Evolutionary conservation across 257 asterid genomes (phyloP).

Genomic region (Voacanga thouarsii): DNA sequence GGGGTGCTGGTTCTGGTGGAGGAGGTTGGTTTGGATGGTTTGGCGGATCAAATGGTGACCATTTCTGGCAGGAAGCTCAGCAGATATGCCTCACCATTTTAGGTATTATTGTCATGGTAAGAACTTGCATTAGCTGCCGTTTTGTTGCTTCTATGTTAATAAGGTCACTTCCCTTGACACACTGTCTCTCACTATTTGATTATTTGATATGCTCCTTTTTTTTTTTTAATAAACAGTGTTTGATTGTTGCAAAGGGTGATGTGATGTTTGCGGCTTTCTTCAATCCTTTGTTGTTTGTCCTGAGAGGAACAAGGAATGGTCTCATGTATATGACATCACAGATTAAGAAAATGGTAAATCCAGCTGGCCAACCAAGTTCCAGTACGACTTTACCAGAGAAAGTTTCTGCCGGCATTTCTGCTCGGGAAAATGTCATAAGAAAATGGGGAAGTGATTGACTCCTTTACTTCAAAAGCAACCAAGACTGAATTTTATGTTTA

Average conservation of each 20-base stretch:
- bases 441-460: conserved; percentile 80
- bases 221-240: conserved; percentile 42
- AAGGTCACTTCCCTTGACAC: neutral
- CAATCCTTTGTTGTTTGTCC: conserved; percentile 73
- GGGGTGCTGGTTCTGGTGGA: conserved; percentile 72
- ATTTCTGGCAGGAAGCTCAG: conserved; percentile 90
- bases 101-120: conserved; percentile 66
- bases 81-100: conserved; percentile 72
- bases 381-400: conserved; percentile 36
- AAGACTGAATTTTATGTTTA: no score
- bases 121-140: conserved; percentile 6
- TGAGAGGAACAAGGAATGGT: conserved; percentile 66
- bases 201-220: neutral
- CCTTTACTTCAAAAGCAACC: conserved; percentile 21
- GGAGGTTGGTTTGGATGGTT: conserved; percentile 91
- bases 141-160: neutral
- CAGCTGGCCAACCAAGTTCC: conserved; percentile 19
- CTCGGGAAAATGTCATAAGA: conserved; percentile 64
- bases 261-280: conserved; percentile 67
- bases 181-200: neutral
- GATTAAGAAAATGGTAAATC: conserved; percentile 34
- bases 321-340: conserved; percentile 47
- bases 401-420: conserved; percentile 49
- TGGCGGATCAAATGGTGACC: conserved; percentile 75
- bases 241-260: conserved; percentile 76